Base-by-base conservation (phyloP, 805 yeast genomes). In the Pichia californica region DNA sequence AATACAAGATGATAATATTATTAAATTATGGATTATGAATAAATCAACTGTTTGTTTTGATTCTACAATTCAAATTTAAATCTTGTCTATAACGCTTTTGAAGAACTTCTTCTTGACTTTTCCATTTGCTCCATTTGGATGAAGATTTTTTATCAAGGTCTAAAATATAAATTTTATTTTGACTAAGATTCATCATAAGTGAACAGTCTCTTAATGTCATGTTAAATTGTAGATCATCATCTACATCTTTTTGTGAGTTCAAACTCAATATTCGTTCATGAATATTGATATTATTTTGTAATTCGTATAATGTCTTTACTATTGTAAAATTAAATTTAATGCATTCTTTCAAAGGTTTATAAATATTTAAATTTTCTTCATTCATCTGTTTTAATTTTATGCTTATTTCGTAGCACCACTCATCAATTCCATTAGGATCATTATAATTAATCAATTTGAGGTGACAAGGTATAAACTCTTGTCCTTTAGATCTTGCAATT, bases 191-290 rank as follows among this genome's bases (percentile, higher is more conserved):
- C 16, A 74, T 50, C 43, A 76, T 70, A 9, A 76, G 48, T 1
- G 79, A 76, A 14, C 73, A 73, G 52, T 76, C 81, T 47, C 77
- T 62, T 39, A 76, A 51, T 0, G 81, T 71, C 81, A 76, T 76
- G 2, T 69, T 65, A 18, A 66, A 54, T 7, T 67, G 61, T 23
- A 76, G 51, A 45, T 66, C 65, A 9, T 72, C 77, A 47, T 71
- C 62, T 8, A 72, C 76, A 46, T 72, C 76, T 2, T 57, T 48
- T 25, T 61, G 68, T 18, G 58, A 58, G 6, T 52, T 40, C 10
- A 70, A 57, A 16, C 54, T 48, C 6, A 39, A 32, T n/a, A 73
- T 47, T 14, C n/a, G 36, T 7, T 43, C 31, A 47, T 67, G 71
- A n/a, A 63, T 58, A 21, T 63, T 55, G 16, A 54, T 45, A 18